Percentiles rank a stretch among this genome's conserved stretches.
Conservation (phyloP, 2,329 filamentous ascomycete species). For the Alternaria incomplexa region DNA sequence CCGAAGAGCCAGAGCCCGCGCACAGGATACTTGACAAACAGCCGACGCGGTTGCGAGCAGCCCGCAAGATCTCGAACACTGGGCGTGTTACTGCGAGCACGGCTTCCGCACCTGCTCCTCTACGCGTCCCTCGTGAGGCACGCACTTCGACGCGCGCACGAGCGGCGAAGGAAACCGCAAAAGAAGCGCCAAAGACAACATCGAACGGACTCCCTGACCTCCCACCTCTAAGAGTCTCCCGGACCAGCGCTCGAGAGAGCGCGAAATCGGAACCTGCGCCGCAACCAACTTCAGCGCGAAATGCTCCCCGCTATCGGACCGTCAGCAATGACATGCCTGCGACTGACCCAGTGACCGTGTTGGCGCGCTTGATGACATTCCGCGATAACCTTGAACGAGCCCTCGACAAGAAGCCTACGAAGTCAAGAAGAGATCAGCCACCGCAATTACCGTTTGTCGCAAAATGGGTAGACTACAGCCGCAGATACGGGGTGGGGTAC, state of each 20-base stretch:
- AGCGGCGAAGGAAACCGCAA: constrained; percentile 30
- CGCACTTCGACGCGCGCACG: constrained; percentile 35
- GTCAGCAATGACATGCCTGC: constrained; percentile 40
- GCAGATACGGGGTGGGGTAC: constrained; percentile 84
- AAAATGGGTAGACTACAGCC: constrained; percentile 89
- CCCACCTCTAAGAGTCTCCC: constrained; percentile 30
- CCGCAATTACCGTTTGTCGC: constrained; percentile 63
- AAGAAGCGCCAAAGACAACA: constrained; percentile 26
- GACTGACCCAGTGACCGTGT: constrained; percentile 54
- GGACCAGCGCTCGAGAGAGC: constrained; percentile 22
- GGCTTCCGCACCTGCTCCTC: constrained; percentile 34
- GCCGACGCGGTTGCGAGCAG: constrained; percentile 44
- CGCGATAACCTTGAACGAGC: constrained; percentile 55
- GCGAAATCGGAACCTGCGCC: constrained; percentile 27
- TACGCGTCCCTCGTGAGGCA: constrained; percentile 37
- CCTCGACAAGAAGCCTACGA: constrained; percentile 47
- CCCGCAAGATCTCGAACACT: constrained; percentile 46
- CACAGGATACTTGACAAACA: constrained; percentile 42
- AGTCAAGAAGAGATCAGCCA: constrained; percentile 55
- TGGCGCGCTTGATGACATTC: constrained; percentile 53
- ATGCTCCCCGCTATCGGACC: constrained; percentile 30
- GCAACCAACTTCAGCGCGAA: constrained; percentile 25
- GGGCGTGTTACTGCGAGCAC: constrained; percentile 39
- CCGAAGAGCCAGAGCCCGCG: constrained; percentile 32
- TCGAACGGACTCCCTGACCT: constrained; percentile 33